Percentiles rank a stretch among this genome's conserved stretches.
Conservation (phyloP, 345 rosid species). For the Hypericum perforatum region DNA sequence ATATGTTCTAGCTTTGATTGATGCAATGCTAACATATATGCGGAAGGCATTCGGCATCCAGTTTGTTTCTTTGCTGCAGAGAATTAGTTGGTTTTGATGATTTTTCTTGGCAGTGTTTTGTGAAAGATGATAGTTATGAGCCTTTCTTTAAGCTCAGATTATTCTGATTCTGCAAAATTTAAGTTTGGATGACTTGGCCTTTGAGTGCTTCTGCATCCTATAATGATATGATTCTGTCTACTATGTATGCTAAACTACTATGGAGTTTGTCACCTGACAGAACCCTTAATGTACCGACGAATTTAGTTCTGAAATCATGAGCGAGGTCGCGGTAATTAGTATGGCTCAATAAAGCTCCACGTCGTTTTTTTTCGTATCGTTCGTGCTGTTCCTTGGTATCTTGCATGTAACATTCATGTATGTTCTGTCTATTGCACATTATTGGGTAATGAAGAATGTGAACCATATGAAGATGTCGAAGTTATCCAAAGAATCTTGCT, state of each 20-base stretch:
- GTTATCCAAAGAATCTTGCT: conserved; percentile 80
- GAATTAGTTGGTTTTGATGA: conserved; percentile 11
- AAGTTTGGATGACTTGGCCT: too few relatives aligned
- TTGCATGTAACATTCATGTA: conserved; percentile 81
- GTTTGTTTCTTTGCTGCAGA: not conserved
- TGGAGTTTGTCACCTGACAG: too few relatives aligned
- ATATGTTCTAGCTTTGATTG: conserved; percentile 87
- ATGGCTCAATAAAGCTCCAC: too few relatives aligned
- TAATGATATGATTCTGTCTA: too few relatives aligned
- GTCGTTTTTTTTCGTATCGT: too few relatives aligned
- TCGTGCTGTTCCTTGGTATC: conserved; percentile 14
- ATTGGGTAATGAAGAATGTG: conserved; percentile 81
- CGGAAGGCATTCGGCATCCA: not conserved
- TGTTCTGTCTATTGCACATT: conserved; percentile 34
- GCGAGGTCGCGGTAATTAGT: too few relatives aligned
- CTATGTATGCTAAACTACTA: too few relatives aligned
- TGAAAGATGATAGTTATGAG: conserved; percentile 69
- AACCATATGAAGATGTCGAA: conserved; percentile 62
- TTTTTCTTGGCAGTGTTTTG: conserved; percentile 57
- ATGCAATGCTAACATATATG: conserved; percentile 79
- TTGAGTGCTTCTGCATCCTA: too few relatives aligned
- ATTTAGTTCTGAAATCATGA: too few relatives aligned
- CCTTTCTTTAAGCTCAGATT: conserved; percentile 69
- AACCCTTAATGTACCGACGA: too few relatives aligned
- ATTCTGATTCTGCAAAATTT: too few relatives aligned